Evolutionary conservation across 768 basidiomycete species (phyloP).

Genomic region (Mycena venus): DNA sequence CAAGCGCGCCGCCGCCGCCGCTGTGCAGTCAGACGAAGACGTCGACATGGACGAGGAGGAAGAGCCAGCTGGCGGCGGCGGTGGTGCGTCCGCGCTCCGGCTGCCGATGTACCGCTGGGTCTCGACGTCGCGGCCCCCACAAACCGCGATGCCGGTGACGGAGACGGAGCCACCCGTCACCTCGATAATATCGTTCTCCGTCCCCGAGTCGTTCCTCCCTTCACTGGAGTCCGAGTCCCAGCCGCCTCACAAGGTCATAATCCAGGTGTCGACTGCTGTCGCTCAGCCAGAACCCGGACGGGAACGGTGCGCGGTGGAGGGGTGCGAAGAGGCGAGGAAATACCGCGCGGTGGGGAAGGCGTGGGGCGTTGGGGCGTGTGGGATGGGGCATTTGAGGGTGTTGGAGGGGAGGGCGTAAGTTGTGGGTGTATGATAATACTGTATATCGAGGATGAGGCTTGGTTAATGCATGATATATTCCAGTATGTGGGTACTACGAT

Average conservation of each 20-base stretch:
- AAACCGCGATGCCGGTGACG: not conserved
- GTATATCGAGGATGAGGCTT: no score
- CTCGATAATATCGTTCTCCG: constrained; percentile 19
- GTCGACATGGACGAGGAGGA: constrained; percentile 51
- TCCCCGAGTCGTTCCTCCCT: constrained; percentile 28
- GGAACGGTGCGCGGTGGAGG: constrained; percentile 58
- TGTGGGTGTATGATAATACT: not conserved
- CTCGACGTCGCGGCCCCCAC: constrained; percentile 51
- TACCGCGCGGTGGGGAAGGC: constrained; percentile 60
- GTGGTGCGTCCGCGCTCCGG: constrained; percentile 36
- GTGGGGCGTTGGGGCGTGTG: constrained; percentile 60
- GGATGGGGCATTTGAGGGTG: constrained; percentile 60
- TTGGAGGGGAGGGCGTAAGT: constrained; percentile 43
- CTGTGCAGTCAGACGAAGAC: constrained; percentile 44
- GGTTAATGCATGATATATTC: no score
- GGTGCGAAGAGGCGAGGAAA: constrained; percentile 56
- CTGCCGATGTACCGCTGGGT: constrained; percentile 66
- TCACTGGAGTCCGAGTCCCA: no score
- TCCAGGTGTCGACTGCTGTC: no score
- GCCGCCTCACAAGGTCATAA: no score
- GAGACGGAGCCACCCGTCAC: not conserved
- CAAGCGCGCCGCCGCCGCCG: constrained; percentile 57
- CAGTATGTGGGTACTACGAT: no score
- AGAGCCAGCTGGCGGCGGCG: constrained; percentile 24
- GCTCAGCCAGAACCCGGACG: no score